Base-by-base conservation (phyloP, 2,329 filamentous ascomycete genomes). In the Diaporthe australafricana region DNA sequence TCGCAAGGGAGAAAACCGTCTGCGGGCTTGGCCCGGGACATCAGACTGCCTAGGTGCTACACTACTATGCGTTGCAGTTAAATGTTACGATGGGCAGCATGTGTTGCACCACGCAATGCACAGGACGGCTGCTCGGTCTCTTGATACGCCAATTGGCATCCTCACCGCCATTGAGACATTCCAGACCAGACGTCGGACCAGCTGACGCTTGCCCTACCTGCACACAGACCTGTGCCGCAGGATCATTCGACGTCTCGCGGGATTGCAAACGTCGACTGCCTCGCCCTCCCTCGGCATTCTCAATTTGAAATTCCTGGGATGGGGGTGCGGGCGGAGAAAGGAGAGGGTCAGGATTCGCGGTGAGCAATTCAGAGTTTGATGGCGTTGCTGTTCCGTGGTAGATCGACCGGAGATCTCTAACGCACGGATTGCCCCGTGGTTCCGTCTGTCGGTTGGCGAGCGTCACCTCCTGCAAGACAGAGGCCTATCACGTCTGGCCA, bases 321-420 rank as follows among this genome's bases (percentile, higher is more conserved):
- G 42, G 42, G 60, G 20, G 20, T 20, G 42, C 14, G 12, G 60
- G 32, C 32, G 32, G 32, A 35, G 30, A 63, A 27, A 35, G n/a
- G 42, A 17, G 27, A 35, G 42, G 42, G 60, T 63, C 42, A 63
- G 42, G 42, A 63, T 63, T 63, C 60, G 60, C 42, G 60, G 60
- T 63, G 60, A 63, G 60, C 60, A 63, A 35, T 48, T 48, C 60
- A 63, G 60, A 63, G 42, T 63, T 63, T 48, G 42, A 63, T 42
- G 60, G 60, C 30, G 60, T 63, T 32, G n/a, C 42, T n/a, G 9
- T 63, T 48, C 42, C 60, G 60, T 63, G 27, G 60, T 63, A 48
- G 60, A 63, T 63, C 60, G 60, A 27, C 60, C 30, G 60, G 60
- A 63, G 42, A 63, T 63, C 60, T 63, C 27, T 63, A 16, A 42